Base-by-base conservation (phyloP, 768 basidiomycete species). In the Postia placenta region DNA sequence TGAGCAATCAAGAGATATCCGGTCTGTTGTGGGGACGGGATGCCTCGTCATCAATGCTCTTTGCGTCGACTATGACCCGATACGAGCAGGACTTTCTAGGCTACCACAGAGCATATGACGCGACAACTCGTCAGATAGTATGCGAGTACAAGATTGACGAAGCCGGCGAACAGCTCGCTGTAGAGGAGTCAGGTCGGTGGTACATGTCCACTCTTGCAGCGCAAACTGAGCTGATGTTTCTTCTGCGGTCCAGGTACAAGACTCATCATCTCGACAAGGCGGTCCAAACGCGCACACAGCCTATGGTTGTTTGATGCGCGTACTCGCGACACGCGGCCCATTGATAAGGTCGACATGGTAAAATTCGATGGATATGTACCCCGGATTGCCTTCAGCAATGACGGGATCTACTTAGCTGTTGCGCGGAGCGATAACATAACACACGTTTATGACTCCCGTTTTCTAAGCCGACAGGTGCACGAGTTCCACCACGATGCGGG, bases 371-470 rank as follows among this genome's bases (percentile, higher is more conserved):
- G 30, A 7, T 7, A 7, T 15, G 70, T 85, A 26, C 79, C 72
- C 41, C 63, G 61, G 44, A 70, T 75, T 12, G 56, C 65, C 1
- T 83, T 80, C 60, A 85, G 83, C 54, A 72, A 81, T 0, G 84
- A 86, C 53, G 75, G 75, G 9, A 64, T 78, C 3, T 79, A 79
- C 54, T 69, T 87, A 7, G 80, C 84, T 12, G 59, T 81, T 5
- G 82, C 73, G 3, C 72, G 83, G 37, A 76, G 64, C 38, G 83
- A 87, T 59, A 83, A 85, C 52, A 60, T 59, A 27, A 65, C 69
- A 1, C 79, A 85, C 48, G 61, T 88, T 2, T 87, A 87, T 52
- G 85, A 88, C 59, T 56, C 72, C 1, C 76, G 85, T 11, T 78
- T 71, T 58, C 57, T 83, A 15, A 60, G 67, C 19, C 64, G 67